Conservation (phyloP, 2,329 filamentous ascomycete species). For the Cladophialophora carrionii region DNA sequence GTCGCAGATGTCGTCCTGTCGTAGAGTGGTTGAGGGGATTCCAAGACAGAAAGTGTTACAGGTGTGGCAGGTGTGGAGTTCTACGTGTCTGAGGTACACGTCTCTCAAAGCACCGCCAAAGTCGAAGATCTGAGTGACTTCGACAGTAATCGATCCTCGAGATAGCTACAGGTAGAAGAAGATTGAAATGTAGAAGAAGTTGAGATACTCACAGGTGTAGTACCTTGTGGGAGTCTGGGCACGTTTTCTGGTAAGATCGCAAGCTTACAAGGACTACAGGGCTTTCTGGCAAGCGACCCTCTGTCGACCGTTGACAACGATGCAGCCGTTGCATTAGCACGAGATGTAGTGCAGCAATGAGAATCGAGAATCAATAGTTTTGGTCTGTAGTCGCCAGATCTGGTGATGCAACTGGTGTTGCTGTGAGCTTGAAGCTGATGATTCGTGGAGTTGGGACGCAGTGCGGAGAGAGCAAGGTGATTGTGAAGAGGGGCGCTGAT, state of each 20-base stretch:
- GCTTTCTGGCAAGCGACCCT: slow-evolving; percentile 8
- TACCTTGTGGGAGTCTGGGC: slow-evolving; percentile 16
- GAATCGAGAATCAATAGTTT: slow-evolving; percentile 27
- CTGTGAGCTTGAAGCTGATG: slow-evolving; percentile 19
- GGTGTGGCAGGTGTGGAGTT: slow-evolving; percentile 33
- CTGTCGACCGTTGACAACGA: slow-evolving; percentile 10
- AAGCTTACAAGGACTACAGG: slow-evolving; percentile 14
- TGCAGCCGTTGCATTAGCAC: slow-evolving; percentile 14
- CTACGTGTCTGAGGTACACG: slow-evolving; percentile 7
- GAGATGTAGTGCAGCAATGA: slow-evolving; percentile 23
- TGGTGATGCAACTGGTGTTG: slow-evolving; percentile 10
- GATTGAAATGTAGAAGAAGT: slow-evolving; percentile 4
- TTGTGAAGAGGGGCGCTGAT: background rate
- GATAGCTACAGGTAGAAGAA: background rate
- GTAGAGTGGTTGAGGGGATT: slow-evolving; percentile 31
- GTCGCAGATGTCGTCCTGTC: slow-evolving; percentile 32
- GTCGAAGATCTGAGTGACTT: background rate
- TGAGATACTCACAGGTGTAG: slow-evolving; percentile 10
- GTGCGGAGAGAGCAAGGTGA: slow-evolving; percentile 21
- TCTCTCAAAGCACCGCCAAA: background rate
- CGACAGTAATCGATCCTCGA: background rate
- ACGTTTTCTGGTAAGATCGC: slow-evolving; percentile 16
- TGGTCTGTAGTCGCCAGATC: slow-evolving; percentile 23
- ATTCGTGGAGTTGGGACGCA: slow-evolving; percentile 23
- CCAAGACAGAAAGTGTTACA: slow-evolving; percentile 36